Conservation (phyloP, 805 yeast genomes). For the Myxozyma melibiosi region DNA sequence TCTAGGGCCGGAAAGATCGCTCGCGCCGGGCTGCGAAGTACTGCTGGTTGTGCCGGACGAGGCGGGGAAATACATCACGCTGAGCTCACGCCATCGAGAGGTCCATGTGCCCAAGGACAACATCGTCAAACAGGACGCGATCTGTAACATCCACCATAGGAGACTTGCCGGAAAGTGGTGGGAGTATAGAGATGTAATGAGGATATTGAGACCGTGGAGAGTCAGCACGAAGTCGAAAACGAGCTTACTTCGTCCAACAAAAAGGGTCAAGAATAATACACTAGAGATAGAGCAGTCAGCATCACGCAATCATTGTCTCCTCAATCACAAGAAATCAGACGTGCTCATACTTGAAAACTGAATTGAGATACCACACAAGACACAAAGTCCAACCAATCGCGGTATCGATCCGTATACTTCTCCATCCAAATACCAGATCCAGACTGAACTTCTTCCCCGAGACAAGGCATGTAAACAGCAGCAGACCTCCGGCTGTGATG, state of each 20-base stretch:
- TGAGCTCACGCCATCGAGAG: conserved; percentile 86
- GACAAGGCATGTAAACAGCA: conserved; percentile 64
- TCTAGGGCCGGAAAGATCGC: neutral
- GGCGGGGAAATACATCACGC: conserved; percentile 74
- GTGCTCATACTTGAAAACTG: conserved; percentile 52
- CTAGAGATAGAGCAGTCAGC: conserved; percentile 43
- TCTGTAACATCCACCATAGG: conserved; percentile 85
- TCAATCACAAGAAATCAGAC: neutral
- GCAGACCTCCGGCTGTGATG: conserved; percentile 65
- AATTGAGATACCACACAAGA: conserved; percentile 77
- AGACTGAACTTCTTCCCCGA: conserved; percentile 70
- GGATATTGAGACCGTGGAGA: conserved; percentile 75
- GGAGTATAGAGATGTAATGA: conserved; percentile 67
- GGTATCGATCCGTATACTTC: conserved; percentile 67
- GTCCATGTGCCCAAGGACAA: conserved; percentile 85
- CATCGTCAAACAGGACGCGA: conserved; percentile 65
- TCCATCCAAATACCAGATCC: conserved; percentile 82
- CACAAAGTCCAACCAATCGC: conserved; percentile 78
- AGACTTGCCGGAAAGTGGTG: conserved; percentile 68
- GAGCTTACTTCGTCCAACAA: conserved; percentile 88
- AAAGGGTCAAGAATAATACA: conserved; percentile 78
- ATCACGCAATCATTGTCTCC: neutral
- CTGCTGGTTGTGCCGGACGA: neutral
- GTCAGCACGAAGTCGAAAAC: conserved; percentile 98
- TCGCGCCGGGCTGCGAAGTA: neutral